These are phyloP conservation scores for Coniochaeta sp. DNA, from an alignment of 2,329 filamentous ascomycete species.

Conservation along the genomic window DNA sequence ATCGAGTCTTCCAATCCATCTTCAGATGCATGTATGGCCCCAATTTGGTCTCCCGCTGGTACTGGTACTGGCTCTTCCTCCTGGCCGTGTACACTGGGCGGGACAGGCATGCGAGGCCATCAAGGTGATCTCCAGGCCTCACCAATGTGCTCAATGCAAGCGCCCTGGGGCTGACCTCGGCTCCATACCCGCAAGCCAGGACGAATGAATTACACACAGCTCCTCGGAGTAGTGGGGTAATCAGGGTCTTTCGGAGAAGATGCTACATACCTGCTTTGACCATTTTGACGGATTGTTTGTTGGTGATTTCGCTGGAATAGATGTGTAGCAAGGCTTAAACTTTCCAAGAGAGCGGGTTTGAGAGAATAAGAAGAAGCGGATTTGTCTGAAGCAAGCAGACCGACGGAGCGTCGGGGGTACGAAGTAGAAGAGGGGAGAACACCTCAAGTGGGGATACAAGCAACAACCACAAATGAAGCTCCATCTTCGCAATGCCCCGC, in stretches of 20 bases:
- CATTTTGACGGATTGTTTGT: conserved; percentile 66
- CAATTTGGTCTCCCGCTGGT: background rate
- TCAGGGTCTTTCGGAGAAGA: background rate
- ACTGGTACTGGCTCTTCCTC: background rate
- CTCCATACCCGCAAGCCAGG: background rate
- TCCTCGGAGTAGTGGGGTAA: background rate
- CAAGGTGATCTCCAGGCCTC: background rate
- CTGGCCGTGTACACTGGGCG: background rate
- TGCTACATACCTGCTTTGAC: conserved; percentile 87
- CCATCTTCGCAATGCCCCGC: background rate
- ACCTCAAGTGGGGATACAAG: background rate
- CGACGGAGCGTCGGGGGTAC: background rate
- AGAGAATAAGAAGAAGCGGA: background rate
- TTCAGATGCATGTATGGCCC: background rate
- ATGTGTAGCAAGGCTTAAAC: background rate
- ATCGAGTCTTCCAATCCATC: background rate
- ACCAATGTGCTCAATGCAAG: background rate
- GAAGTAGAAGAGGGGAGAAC: background rate
- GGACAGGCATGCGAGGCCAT: background rate
- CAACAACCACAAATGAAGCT: background rate
- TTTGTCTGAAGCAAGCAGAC: background rate
- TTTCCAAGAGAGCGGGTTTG: background rate
- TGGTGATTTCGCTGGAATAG: background rate
- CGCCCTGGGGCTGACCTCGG: background rate
- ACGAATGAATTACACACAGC: background rate